These are phyloP conservation scores for Adansonia grandidieri DNA, from an alignment of 441 rosid species.

Conservation along the genomic window DNA sequence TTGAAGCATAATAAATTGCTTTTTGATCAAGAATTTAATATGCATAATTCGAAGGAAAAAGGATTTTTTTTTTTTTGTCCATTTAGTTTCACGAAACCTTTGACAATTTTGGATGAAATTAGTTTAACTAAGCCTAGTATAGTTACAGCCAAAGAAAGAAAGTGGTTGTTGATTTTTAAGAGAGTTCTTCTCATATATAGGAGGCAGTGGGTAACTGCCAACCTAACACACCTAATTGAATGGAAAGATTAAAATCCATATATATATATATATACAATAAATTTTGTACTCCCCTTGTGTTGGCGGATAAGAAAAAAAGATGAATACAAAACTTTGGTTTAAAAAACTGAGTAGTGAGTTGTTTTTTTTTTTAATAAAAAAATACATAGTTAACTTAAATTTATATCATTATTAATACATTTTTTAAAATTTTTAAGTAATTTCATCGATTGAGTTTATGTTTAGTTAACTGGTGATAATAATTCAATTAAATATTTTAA, in stretches of 20 bases:
- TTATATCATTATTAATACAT: no score
- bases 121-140: neutral
- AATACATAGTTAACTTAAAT: no score
- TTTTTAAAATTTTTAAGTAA: no score
- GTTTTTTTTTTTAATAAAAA: no score
- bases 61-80: neutral
- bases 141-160: neutral
- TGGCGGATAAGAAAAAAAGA: no score
- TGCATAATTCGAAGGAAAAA: neutral
- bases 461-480: no score
- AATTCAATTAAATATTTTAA: no score
- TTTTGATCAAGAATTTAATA: neutral
- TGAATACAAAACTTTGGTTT: no score
- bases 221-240: constrained; percentile 50
- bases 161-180: constrained; percentile 30
- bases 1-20: neutral
- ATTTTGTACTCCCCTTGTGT: no score
- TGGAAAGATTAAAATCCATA: constrained; percentile 13
- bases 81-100: neutral
- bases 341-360: no score
- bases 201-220: constrained; percentile 32
- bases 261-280: neutral
- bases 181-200: constrained; percentile 18
- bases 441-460: no score
- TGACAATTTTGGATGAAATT: neutral